Conservation (phyloP, 768 basidiomycete species). For the Rhodotorula graminis region DNA sequence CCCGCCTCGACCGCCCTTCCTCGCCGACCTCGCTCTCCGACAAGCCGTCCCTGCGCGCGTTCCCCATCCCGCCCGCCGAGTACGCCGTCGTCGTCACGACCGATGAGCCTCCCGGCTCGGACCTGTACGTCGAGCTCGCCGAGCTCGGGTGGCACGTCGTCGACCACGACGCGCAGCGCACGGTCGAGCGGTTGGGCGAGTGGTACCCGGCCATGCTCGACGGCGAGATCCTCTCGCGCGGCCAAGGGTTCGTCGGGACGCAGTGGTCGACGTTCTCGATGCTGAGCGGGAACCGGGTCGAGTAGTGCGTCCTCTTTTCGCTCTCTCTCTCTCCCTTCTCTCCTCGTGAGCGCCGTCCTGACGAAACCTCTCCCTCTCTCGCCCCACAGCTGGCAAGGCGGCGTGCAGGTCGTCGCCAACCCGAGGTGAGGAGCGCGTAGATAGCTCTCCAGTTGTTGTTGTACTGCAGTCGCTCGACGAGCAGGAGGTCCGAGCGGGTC, state of each 20-base stretch:
- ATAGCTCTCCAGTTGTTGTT: neutral
- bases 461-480: too few species aligned
- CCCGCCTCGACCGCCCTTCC: slow-evolving; percentile 3
- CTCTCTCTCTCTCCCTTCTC: too few species aligned
- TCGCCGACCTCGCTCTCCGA: neutral
- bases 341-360: too few species aligned
- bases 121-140: neutral
- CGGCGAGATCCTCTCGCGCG: neutral
- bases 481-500: too few species aligned
- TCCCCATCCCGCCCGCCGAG: neutral
- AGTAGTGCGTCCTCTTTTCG: neutral
- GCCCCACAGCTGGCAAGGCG: neutral
- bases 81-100: neutral
- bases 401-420: neutral
- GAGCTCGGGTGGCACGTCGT: neutral
- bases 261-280: neutral
- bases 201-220: neutral
- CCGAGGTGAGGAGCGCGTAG: neutral
- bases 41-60: neutral
- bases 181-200: neutral
- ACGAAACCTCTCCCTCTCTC: too few species aligned
- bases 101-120: neutral
- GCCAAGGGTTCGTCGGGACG: slow-evolving; percentile 1
- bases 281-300: neutral
- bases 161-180: neutral